These are phyloP conservation scores for Ophiostoma perfectum DNA, from an alignment of 2,329 filamentous ascomycete genomes.

Conservation along the genomic window DNA sequence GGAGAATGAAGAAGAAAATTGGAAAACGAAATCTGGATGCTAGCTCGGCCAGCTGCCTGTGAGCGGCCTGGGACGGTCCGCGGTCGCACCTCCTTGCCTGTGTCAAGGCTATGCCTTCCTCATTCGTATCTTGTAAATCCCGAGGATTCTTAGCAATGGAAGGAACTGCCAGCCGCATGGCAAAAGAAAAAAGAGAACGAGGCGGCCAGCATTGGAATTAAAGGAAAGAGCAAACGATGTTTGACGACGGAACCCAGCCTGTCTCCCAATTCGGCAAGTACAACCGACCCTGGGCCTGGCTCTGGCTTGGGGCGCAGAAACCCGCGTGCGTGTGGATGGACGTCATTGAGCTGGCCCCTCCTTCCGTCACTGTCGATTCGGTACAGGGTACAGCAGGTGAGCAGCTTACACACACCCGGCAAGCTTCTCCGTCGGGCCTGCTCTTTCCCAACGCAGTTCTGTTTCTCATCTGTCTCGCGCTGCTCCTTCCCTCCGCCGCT, in stretches of 20 bases:
- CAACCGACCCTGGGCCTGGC: constrained; percentile 10
- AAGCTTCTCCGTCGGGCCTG: neutral
- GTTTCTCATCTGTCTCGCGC: neutral
- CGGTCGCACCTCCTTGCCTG: neutral
- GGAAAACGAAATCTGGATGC: neutral
- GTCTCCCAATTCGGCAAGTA: constrained; percentile 10
- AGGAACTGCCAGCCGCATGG: neutral
- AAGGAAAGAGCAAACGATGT: constrained; percentile 4
- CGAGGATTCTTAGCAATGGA: neutral
- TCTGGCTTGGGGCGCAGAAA: constrained; percentile 1
- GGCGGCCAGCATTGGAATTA: neutral
- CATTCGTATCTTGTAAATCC: neutral
- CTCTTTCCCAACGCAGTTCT: neutral
- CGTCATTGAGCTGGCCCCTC: constrained; percentile 20
- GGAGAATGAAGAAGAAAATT: neutral
- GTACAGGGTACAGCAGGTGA: neutral
- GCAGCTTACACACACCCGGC: neutral
- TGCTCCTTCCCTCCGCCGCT: neutral
- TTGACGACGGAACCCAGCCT: neutral
- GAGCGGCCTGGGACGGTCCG: neutral
- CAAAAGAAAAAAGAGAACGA: neutral
- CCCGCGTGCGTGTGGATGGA: constrained; percentile 7
- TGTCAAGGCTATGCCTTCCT: constrained; percentile 1
- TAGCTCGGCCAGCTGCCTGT: neutral
- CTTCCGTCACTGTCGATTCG: neutral